Conservation (phyloP, 768 basidiomycete species). For the Goffeauzyma gilvescens region DNA sequence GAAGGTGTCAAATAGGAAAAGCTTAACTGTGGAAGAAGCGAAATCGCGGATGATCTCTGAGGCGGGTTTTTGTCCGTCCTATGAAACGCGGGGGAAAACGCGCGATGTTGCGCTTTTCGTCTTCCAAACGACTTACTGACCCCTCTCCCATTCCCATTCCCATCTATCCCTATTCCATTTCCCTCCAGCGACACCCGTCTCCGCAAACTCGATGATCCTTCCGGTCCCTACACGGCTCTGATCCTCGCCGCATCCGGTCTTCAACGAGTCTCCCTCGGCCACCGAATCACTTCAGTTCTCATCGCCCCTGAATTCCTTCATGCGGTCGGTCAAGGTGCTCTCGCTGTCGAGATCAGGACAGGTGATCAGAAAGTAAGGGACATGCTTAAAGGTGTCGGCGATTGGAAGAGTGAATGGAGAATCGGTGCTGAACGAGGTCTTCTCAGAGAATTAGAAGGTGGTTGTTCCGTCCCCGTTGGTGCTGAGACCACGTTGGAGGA, state of each 20-base stretch:
- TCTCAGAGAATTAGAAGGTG: slow-evolving; percentile 78
- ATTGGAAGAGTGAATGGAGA: slow-evolving; percentile 56
- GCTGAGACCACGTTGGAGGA: slow-evolving; percentile 40
- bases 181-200: slow-evolving; percentile 46
- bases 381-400: slow-evolving; percentile 50
- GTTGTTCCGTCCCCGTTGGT: slow-evolving; percentile 92
- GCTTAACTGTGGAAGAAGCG: no score
- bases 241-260: slow-evolving; percentile 89
- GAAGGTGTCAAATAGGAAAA: no score
- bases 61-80: no score
- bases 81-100: no score
- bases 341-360: slow-evolving; percentile 58
- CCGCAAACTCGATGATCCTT: slow-evolving; percentile 66
- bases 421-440: slow-evolving; percentile 73
- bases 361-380: slow-evolving; percentile 45
- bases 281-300: slow-evolving; percentile 59
- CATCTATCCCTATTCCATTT: neutral
- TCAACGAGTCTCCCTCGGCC: slow-evolving; percentile 45
- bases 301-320: slow-evolving; percentile 49
- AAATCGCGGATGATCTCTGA: no score
- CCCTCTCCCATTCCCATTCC: neutral
- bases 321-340: slow-evolving; percentile 87
- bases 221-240: slow-evolving; percentile 63
- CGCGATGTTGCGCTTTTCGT: no score
- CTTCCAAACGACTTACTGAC: neutral